Evolutionary conservation across 139 green algal genomes (phyloP), one percentile per base, ranked within the genome.

Genomic region (Chlorella sp.): DNA sequence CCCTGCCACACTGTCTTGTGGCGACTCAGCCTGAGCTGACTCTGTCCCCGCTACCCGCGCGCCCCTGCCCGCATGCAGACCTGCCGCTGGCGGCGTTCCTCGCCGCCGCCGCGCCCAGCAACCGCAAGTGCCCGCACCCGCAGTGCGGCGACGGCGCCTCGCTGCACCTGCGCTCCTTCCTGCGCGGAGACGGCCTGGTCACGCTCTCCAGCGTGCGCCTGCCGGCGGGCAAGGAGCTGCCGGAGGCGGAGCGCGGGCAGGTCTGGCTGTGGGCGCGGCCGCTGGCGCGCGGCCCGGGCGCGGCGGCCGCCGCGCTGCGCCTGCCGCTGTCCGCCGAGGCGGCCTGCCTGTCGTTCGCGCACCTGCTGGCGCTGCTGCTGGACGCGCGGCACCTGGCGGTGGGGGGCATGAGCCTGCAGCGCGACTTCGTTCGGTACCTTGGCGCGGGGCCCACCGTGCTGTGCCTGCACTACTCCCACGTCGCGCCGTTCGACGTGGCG

Each of bases 201-300:
- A 93, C 89, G 1, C 59, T 95, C 17, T 87, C 84, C 25, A 76
- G 87, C 29, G 60, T 79, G 9, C 77, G 70, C 15, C 65, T 89
- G 61, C 74, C 77, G 11, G 63, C 58, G 2, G 73, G 59, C 33
- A 80, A 89, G 41, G 86, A 87, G 46, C 82, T 95, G 40, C 88
- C 89, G 19, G 89, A 68, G 25, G n/a, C n/a, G n/a, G n/a, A n/a
- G n/a, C n/a, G n/a, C n/a, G 48, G 36, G 23, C 77, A 83, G 43
- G 70, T 97, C 41, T 97, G 91, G 91, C 77, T 94, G 71, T 97
- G 93, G 93, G 63, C 86, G 42, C 86, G 91, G 19, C 91, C 91
- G 29, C 41, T 64, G 29, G 15, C 43, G n/a, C 21, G 27, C 50
- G 51, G 45, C 45, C 41, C 48, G 41, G 67, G 35, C 71, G 53